A percentile compares a stretch with the other conserved stretches of the same genome.
Conservation (phyloP, 1,284 basidiomycete genomes). For the Austroboletus novae-zelandiae region DNA sequence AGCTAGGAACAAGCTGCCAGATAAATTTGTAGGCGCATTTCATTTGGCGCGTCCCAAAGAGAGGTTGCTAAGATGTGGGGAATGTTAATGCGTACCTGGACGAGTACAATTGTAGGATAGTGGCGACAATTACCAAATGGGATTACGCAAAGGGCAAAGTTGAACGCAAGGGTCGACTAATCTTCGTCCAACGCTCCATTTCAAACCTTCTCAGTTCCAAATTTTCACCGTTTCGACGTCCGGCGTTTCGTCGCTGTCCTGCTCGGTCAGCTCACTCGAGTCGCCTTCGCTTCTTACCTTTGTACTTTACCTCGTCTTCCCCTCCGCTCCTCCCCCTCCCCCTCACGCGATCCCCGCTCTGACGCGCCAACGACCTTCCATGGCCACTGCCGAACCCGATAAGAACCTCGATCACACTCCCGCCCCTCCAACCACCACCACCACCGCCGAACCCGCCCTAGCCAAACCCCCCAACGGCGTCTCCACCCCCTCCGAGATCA, state of each 20-base stretch:
- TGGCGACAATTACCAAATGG: constrained; percentile 23
- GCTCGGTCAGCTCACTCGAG: constrained; percentile 9
- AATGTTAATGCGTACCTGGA: neutral
- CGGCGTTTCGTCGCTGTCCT: constrained; percentile 10
- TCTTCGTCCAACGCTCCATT: constrained; percentile 19
- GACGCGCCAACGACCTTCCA: constrained; percentile 12
- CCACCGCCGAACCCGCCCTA: constrained; percentile 5
- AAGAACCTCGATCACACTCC: constrained; percentile 23
- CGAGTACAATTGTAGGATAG: neutral
- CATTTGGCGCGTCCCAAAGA: constrained; percentile 19
- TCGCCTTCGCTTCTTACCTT: constrained; percentile 7
- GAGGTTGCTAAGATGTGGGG: neutral
- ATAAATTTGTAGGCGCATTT: constrained; percentile 20
- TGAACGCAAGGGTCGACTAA: constrained; percentile 13
- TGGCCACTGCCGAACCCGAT: constrained; percentile 27
- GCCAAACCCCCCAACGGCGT: constrained; percentile 14
- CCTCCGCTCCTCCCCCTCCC: constrained; percentile 1
- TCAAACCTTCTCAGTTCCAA: constrained; percentile 18
- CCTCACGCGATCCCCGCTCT: constrained; percentile 10
- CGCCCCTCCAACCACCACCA: constrained; percentile 2
- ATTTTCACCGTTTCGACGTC: constrained; percentile 24
- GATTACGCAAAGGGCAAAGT: constrained; percentile 24
- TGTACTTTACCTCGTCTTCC: constrained; percentile 24
- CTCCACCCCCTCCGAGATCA: constrained; percentile 15
- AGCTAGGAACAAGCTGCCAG: neutral